Conservation (phyloP, 2,329 filamentous ascomycete genomes). For the Arthrobotrys megalospora region DNA sequence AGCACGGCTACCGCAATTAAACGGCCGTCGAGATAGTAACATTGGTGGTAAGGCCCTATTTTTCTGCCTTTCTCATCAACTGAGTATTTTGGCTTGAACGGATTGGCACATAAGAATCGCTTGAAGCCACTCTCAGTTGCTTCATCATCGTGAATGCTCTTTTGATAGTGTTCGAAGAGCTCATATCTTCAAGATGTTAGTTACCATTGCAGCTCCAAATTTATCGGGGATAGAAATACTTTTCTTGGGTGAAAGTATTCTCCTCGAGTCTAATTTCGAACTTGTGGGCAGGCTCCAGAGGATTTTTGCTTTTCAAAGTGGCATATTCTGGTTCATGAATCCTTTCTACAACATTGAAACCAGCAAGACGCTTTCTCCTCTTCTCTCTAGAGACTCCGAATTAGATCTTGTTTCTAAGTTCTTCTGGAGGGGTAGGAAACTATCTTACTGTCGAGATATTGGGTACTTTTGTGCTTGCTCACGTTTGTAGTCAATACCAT, state of each 20-base stretch:
- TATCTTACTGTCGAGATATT: slow-evolving; percentile 76
- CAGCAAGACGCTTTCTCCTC: slow-evolving; percentile 74
- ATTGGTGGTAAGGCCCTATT: slow-evolving; percentile 84
- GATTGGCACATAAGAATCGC: slow-evolving; percentile 83
- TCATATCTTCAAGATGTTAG: slow-evolving; percentile 64
- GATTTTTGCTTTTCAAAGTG: slow-evolving; percentile 70
- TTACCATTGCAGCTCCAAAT: not conserved
- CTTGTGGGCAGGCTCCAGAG: slow-evolving; percentile 77
- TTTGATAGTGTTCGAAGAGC: slow-evolving; percentile 83
- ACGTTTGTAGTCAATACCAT: slow-evolving; percentile 78
- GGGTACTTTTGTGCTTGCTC: slow-evolving; percentile 77
- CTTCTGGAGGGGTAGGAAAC: slow-evolving; percentile 25
- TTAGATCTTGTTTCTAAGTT: not conserved
- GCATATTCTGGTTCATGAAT: slow-evolving; percentile 78
- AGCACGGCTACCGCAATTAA: slow-evolving; percentile 83
- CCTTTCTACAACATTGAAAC: slow-evolving; percentile 77
- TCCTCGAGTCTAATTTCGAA: slow-evolving; percentile 80
- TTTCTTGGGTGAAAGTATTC: slow-evolving; percentile 81
- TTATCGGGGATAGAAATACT: slow-evolving; percentile 70
- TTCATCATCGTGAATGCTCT: slow-evolving; percentile 78
- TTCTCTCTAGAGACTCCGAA: slow-evolving; percentile 69
- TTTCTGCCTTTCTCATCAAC: slow-evolving; percentile 72
- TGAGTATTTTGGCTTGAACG: slow-evolving; percentile 67
- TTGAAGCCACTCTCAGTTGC: slow-evolving; percentile 77
- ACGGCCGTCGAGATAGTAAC: slow-evolving; percentile 82